Conservation (phyloP, 2,329 filamentous ascomycete species). For the Sclerotinia glacialis region DNA sequence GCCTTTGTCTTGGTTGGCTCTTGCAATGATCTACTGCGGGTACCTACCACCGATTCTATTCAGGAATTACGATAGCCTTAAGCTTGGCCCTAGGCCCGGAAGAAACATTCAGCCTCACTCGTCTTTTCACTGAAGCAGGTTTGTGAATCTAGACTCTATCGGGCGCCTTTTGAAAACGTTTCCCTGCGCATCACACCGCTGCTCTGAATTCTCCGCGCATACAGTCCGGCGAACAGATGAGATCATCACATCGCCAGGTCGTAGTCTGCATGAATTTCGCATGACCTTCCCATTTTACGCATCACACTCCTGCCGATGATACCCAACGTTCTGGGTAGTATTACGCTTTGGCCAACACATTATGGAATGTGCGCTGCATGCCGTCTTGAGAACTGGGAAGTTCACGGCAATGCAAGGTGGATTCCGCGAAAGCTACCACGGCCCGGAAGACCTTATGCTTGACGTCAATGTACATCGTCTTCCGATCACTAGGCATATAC, state of each 20-base stretch:
- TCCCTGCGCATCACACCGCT: not conserved
- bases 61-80: not conserved
- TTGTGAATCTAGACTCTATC: not conserved
- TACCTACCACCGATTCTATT: not conserved
- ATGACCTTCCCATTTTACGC: not conserved
- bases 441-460: not conserved
- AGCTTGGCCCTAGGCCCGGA: not conserved
- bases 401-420: conserved; percentile 2
- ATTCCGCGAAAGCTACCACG: not conserved
- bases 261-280: not conserved
- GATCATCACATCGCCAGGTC: not conserved
- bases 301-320: not conserved
- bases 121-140: not conserved
- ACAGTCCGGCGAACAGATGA: not conserved
- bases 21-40: not conserved
- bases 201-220: not conserved
- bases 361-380: not conserved
- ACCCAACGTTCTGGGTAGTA: not conserved
- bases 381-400: not conserved
- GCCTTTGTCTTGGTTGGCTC: not conserved
- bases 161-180: not conserved
- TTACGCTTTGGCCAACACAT: not conserved
- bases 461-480: not conserved
- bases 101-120: not conserved
- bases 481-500: no score